phyloP scores from a whole-genome alignment of 345 rosid species.

The Anastatica hierochuntica region DNA sequence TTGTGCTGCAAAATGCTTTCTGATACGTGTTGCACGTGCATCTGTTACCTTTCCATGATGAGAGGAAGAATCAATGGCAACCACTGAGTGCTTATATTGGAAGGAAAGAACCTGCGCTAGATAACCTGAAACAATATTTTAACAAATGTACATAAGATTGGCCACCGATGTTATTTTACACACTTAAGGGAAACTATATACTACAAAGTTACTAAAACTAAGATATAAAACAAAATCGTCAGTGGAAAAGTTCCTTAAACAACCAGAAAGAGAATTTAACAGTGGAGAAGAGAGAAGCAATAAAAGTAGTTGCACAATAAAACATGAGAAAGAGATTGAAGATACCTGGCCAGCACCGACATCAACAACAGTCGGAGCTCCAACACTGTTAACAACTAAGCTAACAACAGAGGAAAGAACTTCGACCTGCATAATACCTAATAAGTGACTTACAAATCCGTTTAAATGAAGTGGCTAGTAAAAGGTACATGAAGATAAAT shows the following conservation, averaged over 20 bases:
- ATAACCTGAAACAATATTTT: slow-evolving; percentile 44
- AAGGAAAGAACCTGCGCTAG: slow-evolving; percentile 90
- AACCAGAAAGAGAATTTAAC: neutral
- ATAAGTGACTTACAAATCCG: neutral
- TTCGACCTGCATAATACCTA: slow-evolving; percentile 54
- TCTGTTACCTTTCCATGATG: slow-evolving; percentile 75
- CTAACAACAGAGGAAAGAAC: slow-evolving; percentile 70
- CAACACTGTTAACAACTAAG: slow-evolving; percentile 42
- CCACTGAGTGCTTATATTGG: slow-evolving; percentile 64
- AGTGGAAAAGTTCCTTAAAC: neutral
- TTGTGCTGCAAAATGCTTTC: slow-evolving; percentile 65
- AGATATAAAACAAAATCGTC: too few relatives aligned
- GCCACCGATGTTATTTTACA: neutral
- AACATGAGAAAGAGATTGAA: neutral
- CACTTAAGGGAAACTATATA: too few relatives aligned
- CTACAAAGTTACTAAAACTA: neutral
- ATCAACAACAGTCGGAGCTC: slow-evolving; percentile 57
- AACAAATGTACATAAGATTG: slow-evolving; percentile 14
- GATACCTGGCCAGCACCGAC: slow-evolving; percentile 94
- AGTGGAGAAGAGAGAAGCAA: neutral
- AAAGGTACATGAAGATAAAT: neutral
- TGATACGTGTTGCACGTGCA: slow-evolving; percentile 78
- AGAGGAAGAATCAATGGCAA: slow-evolving; percentile 81
- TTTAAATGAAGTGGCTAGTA: neutral
- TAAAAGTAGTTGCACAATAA: neutral